Base-by-base conservation (phyloP, 2,329 filamentous ascomycete genomes). In the Exophiala spinifera region DNA sequence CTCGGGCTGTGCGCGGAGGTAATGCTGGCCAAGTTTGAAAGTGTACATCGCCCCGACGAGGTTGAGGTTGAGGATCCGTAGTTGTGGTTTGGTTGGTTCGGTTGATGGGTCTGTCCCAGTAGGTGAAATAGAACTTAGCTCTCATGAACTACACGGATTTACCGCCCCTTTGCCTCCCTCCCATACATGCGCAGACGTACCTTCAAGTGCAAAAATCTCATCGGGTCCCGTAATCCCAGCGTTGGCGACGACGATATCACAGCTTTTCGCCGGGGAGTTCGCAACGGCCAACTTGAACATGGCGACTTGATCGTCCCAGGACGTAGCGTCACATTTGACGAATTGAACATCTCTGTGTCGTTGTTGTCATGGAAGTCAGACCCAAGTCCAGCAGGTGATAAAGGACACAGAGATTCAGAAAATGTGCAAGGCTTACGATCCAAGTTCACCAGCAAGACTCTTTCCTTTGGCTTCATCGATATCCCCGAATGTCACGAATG, bases 201-300 rank as follows among this genome's bases (percentile, higher is more conserved):
- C 57, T 31, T 52, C 44, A 36, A 60, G 59, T 0, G 45, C 44
- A 51, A 64, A 67, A 19, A 70, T 55, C 28, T 67, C 54, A 31
- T 48, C 53, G 39, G 66, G 65, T 21, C 77, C 76, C 37, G 76
- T 72, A 61, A 87, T 79, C 44, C 85, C 85, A 0, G 85, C 85
- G 64, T 86, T 87, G 56, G 84, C 82, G 39, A 87, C 81, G 2
- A 86, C 83, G 13, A 77, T 73, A 67, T 87, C 82, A 58, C 87
- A 77, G 13, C 76, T 76, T n/a, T 76, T 75, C 45, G 78, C 73
- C 0, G 74, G 75, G 55, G 80, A 83, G 51, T 80, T 69, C 49
- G 72, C 71, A 39, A 75, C 70, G 3, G 83, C 83, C 49, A 76
- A 69, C 45, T 80, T 79, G 74, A 88, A 88, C 46, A 88, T 73